These are phyloP conservation scores for Termitomyces sp. DNA, from an alignment of 768 basidiomycete genomes.

Conservation along the genomic window DNA sequence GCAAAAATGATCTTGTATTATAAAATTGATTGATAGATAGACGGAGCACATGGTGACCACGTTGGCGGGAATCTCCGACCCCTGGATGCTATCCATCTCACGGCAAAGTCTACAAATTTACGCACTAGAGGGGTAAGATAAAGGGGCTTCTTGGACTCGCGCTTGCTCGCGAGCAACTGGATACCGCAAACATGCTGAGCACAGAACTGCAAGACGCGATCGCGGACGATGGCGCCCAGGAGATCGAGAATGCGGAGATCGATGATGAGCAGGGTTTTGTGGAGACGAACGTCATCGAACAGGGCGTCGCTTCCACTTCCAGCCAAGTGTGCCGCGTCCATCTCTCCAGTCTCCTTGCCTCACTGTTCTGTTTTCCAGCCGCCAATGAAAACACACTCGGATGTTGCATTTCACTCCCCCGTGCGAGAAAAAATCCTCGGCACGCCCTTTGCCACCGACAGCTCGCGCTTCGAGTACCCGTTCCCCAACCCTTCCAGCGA, in stretches of 20 bases:
- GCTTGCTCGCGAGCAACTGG: background rate
- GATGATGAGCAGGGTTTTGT: conserved; percentile 1
- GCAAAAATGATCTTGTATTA: background rate
- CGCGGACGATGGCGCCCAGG: background rate
- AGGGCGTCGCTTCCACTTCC: background rate
- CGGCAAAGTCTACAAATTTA: background rate
- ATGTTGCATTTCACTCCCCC: conserved; percentile 20
- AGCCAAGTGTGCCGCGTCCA: background rate
- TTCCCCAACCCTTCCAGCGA: conserved; percentile 13
- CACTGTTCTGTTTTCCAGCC: background rate
- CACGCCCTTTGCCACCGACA: conserved; percentile 26
- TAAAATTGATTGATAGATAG: background rate
- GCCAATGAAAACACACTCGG: background rate
- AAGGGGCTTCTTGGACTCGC: background rate
- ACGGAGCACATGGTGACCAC: background rate
- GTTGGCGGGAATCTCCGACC: background rate
- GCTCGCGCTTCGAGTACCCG: conserved; percentile 26
- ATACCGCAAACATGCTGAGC: background rate
- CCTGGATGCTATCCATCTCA: background rate
- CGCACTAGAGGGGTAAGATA: background rate
- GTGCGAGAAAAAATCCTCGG: conserved; percentile 23
- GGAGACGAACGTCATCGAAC: conserved; percentile 10
- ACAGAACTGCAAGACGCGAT: background rate
- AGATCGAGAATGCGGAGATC: conserved; percentile 1
- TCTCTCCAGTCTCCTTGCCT: background rate